phyloP scores from a whole-genome alignment of 495 filamentous ascomycete species.

The Corynascus novoguineensis region DNA sequence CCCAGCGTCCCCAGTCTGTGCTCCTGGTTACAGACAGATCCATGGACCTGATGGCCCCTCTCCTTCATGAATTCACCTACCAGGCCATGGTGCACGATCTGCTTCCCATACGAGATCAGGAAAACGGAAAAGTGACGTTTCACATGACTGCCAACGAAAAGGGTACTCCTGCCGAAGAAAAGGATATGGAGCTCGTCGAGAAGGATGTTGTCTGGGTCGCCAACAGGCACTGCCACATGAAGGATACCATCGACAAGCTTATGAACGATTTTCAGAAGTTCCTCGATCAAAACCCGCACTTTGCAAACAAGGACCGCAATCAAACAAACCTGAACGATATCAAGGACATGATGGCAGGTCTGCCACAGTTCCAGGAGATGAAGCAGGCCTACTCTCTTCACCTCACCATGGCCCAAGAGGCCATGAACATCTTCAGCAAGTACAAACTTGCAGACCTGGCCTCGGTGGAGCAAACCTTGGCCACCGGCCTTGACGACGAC shows the following conservation, averaged over 20 bases:
- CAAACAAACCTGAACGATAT: constrained; percentile 82
- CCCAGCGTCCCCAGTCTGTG: constrained; percentile 74
- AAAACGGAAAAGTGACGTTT: constrained; percentile 76
- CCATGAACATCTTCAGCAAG: constrained; percentile 84
- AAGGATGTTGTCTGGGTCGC: constrained; percentile 90
- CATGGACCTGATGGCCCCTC: constrained; percentile 81
- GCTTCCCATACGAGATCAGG: constrained; percentile 68
- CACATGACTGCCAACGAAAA: constrained; percentile 72
- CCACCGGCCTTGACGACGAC: constrained; percentile 91
- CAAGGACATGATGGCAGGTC: constrained; percentile 90
- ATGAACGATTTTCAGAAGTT: constrained; percentile 91
- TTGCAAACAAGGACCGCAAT: constrained; percentile 63
- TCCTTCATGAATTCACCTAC: constrained; percentile 96
- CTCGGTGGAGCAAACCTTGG: constrained; percentile 74
- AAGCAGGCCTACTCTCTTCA: constrained; percentile 95
- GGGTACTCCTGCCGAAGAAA: constrained; percentile 58
- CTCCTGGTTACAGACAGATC: constrained; percentile 85
- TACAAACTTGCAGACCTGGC: constrained; percentile 83
- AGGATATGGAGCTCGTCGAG: constrained; percentile 85
- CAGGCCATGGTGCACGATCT: constrained; percentile 97
- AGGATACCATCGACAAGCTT: constrained; percentile 89
- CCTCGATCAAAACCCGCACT: constrained; percentile 87
- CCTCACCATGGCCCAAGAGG: constrained; percentile 95
- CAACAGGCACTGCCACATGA: constrained; percentile 94
- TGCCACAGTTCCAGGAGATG: constrained; percentile 90